Evolutionary conservation across 2,329 filamentous ascomycete species (phyloP), one percentile per base, ranked within the genome.

Genomic region (Lachnellula suecica): DNA sequence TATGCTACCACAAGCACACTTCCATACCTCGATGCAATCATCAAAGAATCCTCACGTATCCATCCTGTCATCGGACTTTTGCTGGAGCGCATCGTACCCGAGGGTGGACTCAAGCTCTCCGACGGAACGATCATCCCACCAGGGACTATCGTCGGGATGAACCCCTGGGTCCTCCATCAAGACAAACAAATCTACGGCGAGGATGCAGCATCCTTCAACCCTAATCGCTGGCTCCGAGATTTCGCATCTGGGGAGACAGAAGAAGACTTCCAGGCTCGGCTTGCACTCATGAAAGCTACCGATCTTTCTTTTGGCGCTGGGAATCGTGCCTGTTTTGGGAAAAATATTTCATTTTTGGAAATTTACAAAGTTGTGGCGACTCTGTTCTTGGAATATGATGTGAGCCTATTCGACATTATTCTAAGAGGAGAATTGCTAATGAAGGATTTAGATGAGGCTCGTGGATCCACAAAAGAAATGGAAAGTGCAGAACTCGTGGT

Each of bases 171-270:
- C 2, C 60, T 71, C 1, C 86, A 86, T 64, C 74, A 73, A 1
- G 74, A 72, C 44, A 72, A 70, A 25, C 70, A 74, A 3, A 67
- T 83, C 4, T 87, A 83, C 82, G 84, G 84, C 2, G 63, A 72
- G 0, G 82, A 86, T 56, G 82, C 83, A 0, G 69, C 72, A 13
- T 70, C 77, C 15, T 87, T 87, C 71, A 78, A 81, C 22, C 83
- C 84, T 0, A 82, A 81, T 38, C 71, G 79, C 3, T 83, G 78
- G 78, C 66, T 70, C 35, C 59, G 62, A 22, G 59, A 59, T 3
- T 59, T 42, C 9, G 40, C 65, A 4, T 35, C 31, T 7, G 55
- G 49, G 2, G 73, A 76, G 57, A 67, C 53, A 4, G 61, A 66
- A 0, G 67, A 65, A 6, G 60, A 55, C 13, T 74, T 69, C 40